Evolutionary conservation across 495 filamentous ascomycete genomes (phyloP).

Genomic region (Talaromyces proteolyticus): DNA sequence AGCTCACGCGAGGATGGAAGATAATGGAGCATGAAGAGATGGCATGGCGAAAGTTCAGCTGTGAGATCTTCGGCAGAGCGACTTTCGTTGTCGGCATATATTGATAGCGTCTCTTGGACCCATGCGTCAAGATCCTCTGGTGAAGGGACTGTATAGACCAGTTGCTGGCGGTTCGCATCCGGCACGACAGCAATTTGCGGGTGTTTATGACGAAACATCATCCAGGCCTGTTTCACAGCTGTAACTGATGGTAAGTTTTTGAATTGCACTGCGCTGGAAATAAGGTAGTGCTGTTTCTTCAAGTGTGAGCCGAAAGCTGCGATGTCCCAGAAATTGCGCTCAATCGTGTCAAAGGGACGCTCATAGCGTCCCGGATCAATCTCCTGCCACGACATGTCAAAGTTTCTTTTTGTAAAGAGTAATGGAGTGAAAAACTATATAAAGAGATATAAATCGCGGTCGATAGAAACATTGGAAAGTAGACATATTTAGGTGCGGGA

Average conservation of each 20-base stretch:
- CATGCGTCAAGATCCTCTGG: background rate
- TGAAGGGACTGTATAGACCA: background rate
- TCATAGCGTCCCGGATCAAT: background rate
- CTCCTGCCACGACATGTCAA: background rate
- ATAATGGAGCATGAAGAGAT: constrained; percentile 15
- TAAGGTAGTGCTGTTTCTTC: background rate
- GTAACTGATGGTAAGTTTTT: background rate
- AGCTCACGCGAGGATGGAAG: constrained; percentile 9
- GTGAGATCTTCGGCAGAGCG: background rate
- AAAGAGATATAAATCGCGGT: too few relatives aligned
- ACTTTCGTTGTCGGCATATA: background rate
- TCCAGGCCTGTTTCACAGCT: background rate
- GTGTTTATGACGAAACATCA: background rate
- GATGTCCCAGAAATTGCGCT: background rate
- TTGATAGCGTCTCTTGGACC: background rate
- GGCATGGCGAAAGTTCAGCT: background rate
- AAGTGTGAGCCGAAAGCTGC: background rate
- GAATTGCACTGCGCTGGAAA: background rate
- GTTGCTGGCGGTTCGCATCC: background rate
- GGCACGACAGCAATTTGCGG: background rate
- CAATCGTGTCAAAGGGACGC: background rate
- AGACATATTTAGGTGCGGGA: too few relatives aligned
- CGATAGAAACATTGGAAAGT: too few relatives aligned
- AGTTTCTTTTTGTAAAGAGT: too few relatives aligned
- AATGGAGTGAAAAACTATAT: too few relatives aligned